A percentile compares a stretch with the other conserved stretches of the same genome.
These are phyloP conservation scores for Phyllosticta capitalensis DNA, from an alignment of 2,329 filamentous ascomycete genomes.

Conservation along the genomic window DNA sequence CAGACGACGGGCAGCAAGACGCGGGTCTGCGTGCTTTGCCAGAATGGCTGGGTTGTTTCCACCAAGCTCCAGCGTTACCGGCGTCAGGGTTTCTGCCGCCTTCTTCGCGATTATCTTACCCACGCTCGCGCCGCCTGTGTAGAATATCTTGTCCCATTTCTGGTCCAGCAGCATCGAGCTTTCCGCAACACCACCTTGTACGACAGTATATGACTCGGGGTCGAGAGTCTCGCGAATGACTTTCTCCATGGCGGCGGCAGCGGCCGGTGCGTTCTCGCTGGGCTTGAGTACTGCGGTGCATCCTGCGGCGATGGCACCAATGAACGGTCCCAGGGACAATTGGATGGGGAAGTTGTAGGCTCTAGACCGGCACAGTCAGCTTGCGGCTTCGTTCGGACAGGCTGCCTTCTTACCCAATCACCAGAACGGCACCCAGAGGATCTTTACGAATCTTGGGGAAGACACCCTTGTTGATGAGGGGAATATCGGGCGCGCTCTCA, in stretches of 20 bases:
- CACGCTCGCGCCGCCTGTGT: constrained; percentile 71
- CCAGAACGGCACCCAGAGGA: constrained; percentile 69
- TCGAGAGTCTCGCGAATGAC: constrained; percentile 71
- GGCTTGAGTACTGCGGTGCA: constrained; percentile 89
- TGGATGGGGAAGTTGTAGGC: constrained; percentile 92
- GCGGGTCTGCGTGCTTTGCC: constrained; percentile 70
- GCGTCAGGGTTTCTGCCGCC: constrained; percentile 54
- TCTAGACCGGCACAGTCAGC: constrained; percentile 26
- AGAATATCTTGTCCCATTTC: constrained; percentile 98
- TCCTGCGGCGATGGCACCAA: constrained; percentile 86
- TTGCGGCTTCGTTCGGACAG: neutral
- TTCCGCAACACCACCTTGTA: constrained; percentile 76
- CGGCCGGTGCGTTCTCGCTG: constrained; percentile 68
- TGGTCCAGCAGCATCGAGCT: constrained; percentile 72
- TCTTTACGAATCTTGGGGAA: constrained; percentile 75
- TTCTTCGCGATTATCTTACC: constrained; percentile 51
- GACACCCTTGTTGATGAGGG: constrained; percentile 58
- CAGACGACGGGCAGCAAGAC: constrained; percentile 71
- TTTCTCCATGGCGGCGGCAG: constrained; percentile 70
- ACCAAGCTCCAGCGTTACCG: constrained; percentile 80
- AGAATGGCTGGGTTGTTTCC: constrained; percentile 88
- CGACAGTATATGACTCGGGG: constrained; percentile 60
- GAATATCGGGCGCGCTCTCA: constrained; percentile 62
- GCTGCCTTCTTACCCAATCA: constrained; percentile 58
- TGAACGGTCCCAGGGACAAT: constrained; percentile 65